These are phyloP conservation scores for Cryptosporidium andersoni DNA, from an alignment of 169 alveolate genomes.

Conservation along the genomic window DNA sequence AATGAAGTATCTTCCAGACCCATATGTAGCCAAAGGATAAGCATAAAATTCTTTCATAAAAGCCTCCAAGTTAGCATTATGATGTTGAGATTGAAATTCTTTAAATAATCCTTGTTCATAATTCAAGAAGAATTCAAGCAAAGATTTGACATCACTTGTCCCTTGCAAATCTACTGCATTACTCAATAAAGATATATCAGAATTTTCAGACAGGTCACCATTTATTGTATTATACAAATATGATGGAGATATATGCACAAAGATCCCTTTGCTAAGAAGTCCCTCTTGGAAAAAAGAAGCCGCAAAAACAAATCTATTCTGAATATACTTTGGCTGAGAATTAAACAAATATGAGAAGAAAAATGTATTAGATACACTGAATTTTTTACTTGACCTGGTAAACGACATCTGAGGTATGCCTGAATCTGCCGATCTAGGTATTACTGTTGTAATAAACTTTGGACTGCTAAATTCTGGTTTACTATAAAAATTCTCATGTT, in stretches of 20 bases:
- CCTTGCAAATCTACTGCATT: not conserved
- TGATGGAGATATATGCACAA: slow-evolving; percentile 37
- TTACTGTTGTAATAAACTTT: slow-evolving; percentile 20
- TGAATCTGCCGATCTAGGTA: slow-evolving; percentile 37
- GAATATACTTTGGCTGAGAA: slow-evolving; percentile 36
- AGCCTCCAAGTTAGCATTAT: slow-evolving; percentile 5
- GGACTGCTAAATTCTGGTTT: slow-evolving; percentile 50
- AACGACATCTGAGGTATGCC: slow-evolving; percentile 47
- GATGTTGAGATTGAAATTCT: not conserved
- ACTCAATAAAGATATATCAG: slow-evolving; percentile 16
- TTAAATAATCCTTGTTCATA: slow-evolving; percentile 7
- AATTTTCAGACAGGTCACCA: slow-evolving; percentile 14
- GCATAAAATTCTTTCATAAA: slow-evolving; percentile 2
- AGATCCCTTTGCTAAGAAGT: not conserved
- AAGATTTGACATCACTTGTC: not conserved
- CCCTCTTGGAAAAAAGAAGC: slow-evolving; percentile 46
- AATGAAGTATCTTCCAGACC: slow-evolving; percentile 41
- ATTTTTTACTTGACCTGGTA: no score
- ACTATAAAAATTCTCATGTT: slow-evolving; percentile 17
- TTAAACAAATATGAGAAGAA: slow-evolving; percentile 11
- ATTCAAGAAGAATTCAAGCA: slow-evolving; percentile 2
- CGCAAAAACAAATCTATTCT: slow-evolving; percentile 38
- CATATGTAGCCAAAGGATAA: slow-evolving; percentile 38
- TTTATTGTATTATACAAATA: slow-evolving; percentile 18
- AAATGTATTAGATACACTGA: no score